Evolutionary conservation across 2,329 filamentous ascomycete genomes (phyloP).

Genomic region (Malbranchea zuffiana): DNA sequence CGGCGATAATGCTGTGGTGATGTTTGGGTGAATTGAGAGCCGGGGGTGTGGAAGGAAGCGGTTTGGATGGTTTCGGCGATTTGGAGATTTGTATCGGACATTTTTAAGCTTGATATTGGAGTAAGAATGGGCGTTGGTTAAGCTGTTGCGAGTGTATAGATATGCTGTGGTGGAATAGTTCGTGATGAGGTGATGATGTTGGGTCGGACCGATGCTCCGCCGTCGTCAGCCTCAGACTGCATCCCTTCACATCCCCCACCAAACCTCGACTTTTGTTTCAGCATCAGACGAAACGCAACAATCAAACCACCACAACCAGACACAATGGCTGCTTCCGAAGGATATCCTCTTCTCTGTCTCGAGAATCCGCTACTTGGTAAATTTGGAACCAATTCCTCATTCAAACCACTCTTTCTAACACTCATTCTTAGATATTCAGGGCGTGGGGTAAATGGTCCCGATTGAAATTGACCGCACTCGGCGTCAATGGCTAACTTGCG

Average conservation of each 20-base stretch:
- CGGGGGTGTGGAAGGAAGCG: constrained; percentile 53
- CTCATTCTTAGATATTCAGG: constrained; percentile 67
- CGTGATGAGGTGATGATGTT: too few relatives aligned
- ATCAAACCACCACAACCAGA: constrained; percentile 8
- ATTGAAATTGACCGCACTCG: too few relatives aligned
- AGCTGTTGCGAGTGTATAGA: too few relatives aligned
- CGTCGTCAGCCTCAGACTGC: neutral
- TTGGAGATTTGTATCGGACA: constrained; percentile 53
- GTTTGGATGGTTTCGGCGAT: constrained; percentile 71
- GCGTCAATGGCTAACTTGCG: constrained; percentile 18
- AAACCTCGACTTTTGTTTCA: neutral
- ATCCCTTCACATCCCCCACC: constrained; percentile 6
- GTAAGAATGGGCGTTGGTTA: neutral
- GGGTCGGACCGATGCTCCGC: too few relatives aligned
- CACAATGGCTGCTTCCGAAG: constrained; percentile 62
- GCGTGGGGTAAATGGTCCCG: constrained; percentile 46
- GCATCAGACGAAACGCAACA: constrained; percentile 9
- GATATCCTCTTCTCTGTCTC: constrained; percentile 81
- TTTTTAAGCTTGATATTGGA: constrained; percentile 25
- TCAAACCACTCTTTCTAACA: constrained; percentile 17
- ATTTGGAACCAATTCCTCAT: constrained; percentile 20
- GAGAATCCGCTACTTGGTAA: constrained; percentile 95
- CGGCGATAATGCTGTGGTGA: constrained; percentile 69
- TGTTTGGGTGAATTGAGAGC: neutral
- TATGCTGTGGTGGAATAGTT: too few relatives aligned